Base-by-base conservation (phyloP, 176 grass and related monocot genomes). In the Thalia dealbata region DNA sequence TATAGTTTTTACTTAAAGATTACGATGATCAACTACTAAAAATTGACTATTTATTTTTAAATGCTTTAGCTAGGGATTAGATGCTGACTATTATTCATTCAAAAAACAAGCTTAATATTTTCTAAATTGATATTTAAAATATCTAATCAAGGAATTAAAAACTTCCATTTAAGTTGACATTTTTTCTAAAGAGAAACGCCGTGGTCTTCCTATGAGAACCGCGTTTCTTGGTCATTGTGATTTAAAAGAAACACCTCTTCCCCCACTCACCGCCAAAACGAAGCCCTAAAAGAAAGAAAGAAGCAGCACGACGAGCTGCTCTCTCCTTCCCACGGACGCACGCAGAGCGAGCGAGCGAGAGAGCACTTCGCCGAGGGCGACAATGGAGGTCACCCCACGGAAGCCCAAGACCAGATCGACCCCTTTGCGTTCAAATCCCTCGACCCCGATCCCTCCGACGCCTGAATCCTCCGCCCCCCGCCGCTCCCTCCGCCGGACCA, bases 401-500 rank as follows among this genome's bases (percentile, higher is more conserved):
- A 72, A 55, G 18, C 50, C 70, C 14, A 72, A 25, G 14, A 24
- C 70, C 70, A 18, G 25, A 72, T 19, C 32, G 32, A 28, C 69
- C 14, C 46, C 69, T 14, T 8, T 8, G 35, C 6, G n/a, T 15
- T 14, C 32, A 10, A 75, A 75, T 13, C 19, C 5, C 14, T 46
- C 58, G 22, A 56, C 73, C 56, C 29, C 13, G 13, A n/a, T 63
- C 14, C 73, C 58, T 61, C 35, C 59, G 38, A 75, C 73, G n/a
- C 73, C 58, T 15, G 58, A 62, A 18, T 75, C 73, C 21, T 1
- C 56, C 38, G 10, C 38, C 15, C 55, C 58, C 41, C 73, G 73
- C 22, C 73, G 73, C 14, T 75, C 73, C 23, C 73, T 75, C 58
- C 73, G 58, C 71, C 71, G 15, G 26, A 35, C 27, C 71, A 38